Conservation (phyloP, 768 basidiomycete genomes). For the Sarcodon sp. region DNA sequence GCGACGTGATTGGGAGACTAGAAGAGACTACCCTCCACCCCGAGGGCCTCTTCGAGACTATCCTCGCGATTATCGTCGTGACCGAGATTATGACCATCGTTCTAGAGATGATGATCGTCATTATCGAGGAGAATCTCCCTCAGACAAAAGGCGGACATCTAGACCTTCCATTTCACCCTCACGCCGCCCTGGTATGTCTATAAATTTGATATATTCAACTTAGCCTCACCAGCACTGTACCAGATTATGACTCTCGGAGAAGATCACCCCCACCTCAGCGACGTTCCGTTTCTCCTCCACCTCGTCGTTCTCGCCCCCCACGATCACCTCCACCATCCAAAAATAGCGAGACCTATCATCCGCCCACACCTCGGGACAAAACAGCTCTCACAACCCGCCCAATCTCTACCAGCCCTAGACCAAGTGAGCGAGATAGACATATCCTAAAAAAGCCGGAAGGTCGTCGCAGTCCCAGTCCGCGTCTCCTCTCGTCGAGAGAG, state of each 20-base stretch:
- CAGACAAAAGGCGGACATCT: background rate
- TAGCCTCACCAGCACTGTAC: background rate
- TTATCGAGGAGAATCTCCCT: background rate
- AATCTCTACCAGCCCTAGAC: too few species aligned
- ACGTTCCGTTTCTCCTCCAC: background rate
- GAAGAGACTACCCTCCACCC: background rate
- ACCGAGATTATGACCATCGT: background rate
- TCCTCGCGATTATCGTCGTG: background rate
- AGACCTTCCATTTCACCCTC: background rate
- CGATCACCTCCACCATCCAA: background rate
- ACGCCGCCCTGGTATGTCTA: background rate
- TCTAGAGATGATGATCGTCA: background rate
- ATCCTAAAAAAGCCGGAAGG: too few species aligned
- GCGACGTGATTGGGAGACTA: background rate
- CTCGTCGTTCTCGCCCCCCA: background rate
- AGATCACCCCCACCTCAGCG: background rate
- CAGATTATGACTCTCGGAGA: background rate
- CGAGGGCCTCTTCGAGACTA: background rate
- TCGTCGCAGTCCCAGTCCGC: too few species aligned
- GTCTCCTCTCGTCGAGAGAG: too few species aligned
- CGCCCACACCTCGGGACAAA: background rate
- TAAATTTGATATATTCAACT: background rate
- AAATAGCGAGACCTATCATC: background rate
- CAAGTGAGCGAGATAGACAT: too few species aligned
- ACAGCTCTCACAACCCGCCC: background rate